Evolutionary conservation across 345 rosid genomes (phyloP).

Genomic region (Mangifera indica): DNA sequence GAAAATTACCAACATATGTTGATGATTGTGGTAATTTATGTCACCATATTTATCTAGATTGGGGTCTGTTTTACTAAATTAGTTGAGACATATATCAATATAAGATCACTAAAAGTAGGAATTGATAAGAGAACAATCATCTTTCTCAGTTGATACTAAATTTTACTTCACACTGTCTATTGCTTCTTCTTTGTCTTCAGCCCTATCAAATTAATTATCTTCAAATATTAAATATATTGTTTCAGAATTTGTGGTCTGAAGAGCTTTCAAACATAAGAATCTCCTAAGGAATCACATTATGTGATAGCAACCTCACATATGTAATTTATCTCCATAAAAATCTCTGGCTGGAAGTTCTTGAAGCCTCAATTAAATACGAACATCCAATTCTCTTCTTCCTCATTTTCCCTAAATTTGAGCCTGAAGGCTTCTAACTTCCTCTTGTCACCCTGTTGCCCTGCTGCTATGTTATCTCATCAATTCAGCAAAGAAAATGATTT

Average conservation of each 20-base stretch:
- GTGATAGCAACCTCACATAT: neutral
- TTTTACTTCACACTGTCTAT: neutral
- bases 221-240: neutral
- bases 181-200: neutral
- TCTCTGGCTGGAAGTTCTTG: constrained; percentile 8
- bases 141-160: neutral
- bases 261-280: neutral
- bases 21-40: constrained; percentile 3
- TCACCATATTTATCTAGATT: neutral
- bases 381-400: neutral
- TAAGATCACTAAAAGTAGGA: neutral
- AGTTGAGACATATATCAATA: neutral
- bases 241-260: neutral
- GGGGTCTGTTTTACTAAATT: neutral
- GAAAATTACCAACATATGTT: neutral
- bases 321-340: neutral
- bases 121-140: constrained; percentile 8
- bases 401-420: neutral
- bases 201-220: constrained; percentile 1
- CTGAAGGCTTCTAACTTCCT: neutral
- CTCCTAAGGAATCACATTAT: constrained; percentile 1
- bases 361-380: neutral
- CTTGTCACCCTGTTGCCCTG: neutral
- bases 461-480: constrained; percentile 1
- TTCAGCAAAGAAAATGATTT: neutral